Base-by-base conservation (phyloP, 192 early-diverging fungal genomes). In the Coemansia sp. region DNA sequence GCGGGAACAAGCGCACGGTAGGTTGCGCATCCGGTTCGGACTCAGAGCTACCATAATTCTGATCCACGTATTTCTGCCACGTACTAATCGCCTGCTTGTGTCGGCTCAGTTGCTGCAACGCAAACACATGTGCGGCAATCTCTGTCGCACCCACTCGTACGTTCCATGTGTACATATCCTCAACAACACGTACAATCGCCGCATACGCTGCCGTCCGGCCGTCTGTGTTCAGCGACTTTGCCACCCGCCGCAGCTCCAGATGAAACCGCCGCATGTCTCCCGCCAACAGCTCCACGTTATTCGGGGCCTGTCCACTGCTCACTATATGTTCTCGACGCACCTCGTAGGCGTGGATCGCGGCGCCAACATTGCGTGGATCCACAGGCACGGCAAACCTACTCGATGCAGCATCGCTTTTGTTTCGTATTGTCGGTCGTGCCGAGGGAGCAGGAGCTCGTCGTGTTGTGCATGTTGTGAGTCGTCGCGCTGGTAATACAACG, bases 61-160 rank as follows among this genome's bases (percentile, higher is more conserved):
- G 39, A 2, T 56, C 45, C 23, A 69, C 43, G 15, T 37, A 23
- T 5, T 43, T 51, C 32, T 50, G 59, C 76, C 76, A 79, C 6
- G 32, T 29, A 19, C 66, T 62, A 9, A 79, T 24, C 4, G 71
- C 61, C 3, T 45, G 41, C 5, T 22, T 6, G 58, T 73, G 47
- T 43, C 32, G 24, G 5, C 64, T 64, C 2, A 73, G 62, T 8
- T 14, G 23, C 9, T 52, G 41, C 21, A 50, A 47, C 2, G 71
- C 71, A n/a, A 51, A 67, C 21, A 73, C 56, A 4, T 50, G 54
- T 0, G 67, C 67, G 5, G 63, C 67, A 12, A 60, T 52, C 60
- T 79, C 76, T 1, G 76, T 79, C 35, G 76, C 76, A 3, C 76
- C 76, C 6, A 79, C 54, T 0, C 67, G 64, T 45, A 79, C 52